Evolutionary conservation across 139 green algal genomes (phyloP).

Genomic region (Mesotaenium endlicherianum): DNA sequence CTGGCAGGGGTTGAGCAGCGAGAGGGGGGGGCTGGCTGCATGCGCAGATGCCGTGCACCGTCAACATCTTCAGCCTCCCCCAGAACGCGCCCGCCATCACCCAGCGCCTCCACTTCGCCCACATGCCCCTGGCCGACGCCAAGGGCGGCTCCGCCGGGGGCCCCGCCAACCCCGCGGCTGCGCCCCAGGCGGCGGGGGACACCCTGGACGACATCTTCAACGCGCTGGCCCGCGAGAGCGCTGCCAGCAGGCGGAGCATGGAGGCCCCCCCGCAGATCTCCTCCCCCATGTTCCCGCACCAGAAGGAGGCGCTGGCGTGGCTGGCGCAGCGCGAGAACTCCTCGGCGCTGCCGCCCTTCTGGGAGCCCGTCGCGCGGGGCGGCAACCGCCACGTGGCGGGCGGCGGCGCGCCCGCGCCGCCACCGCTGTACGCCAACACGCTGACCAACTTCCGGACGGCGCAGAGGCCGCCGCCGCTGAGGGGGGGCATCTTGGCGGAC

Average conservation of each 20-base stretch:
- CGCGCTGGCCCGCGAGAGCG: background rate
- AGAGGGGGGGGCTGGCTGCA: background rate
- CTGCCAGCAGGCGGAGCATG: conserved; percentile 5
- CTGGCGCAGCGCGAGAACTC: conserved; percentile 71
- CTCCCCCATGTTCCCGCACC: conserved; percentile 62
- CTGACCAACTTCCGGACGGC: conserved; percentile 57
- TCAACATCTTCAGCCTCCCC: background rate
- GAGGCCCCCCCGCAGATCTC: conserved; percentile 30
- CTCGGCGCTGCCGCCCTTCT: conserved; percentile 65
- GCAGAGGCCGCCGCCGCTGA: conserved; percentile 33
- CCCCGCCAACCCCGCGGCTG: background rate
- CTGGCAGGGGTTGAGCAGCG: background rate
- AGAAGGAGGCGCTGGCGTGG: conserved; percentile 67
- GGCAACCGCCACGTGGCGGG: background rate
- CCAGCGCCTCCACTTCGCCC: background rate
- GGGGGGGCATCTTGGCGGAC: conserved; percentile 33
- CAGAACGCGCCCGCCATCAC: background rate
- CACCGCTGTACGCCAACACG: conserved; percentile 37
- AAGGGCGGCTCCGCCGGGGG: background rate
- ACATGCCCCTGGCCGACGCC: background rate
- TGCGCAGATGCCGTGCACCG: background rate
- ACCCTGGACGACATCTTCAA: conserved; percentile 9
- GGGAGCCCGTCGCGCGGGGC: conserved; percentile 36
- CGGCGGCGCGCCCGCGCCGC: background rate
- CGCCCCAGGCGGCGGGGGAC: background rate